Conservation (phyloP, 1,284 basidiomycete genomes). For the Cryptococcus sp. region DNA sequence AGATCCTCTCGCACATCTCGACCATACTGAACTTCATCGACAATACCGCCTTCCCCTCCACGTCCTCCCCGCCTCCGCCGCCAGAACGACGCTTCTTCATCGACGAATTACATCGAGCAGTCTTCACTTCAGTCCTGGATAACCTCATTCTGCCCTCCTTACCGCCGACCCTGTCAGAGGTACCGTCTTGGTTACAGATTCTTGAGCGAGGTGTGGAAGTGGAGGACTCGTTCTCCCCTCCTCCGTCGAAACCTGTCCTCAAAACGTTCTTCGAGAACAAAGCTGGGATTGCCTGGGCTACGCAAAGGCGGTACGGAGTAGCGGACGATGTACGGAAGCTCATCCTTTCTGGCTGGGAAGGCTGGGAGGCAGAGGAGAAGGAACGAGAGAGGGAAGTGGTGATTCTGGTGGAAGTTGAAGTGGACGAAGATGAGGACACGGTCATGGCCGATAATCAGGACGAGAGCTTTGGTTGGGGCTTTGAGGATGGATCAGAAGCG, state of each 20-base stretch:
- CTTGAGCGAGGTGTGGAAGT: constrained; percentile 62
- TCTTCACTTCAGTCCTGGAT: constrained; percentile 59
- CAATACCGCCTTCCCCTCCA: constrained; percentile 14
- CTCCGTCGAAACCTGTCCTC: constrained; percentile 11
- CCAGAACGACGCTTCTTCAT: constrained; percentile 23
- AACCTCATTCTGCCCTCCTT: constrained; percentile 67
- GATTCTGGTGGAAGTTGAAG: constrained; percentile 34
- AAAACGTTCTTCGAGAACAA: constrained; percentile 54
- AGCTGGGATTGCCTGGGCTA: constrained; percentile 53
- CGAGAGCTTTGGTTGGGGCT: constrained; percentile 16
- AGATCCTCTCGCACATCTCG: constrained; percentile 23
- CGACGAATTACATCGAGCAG: constrained; percentile 4
- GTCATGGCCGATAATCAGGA: constrained; percentile 1
- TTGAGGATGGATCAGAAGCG: constrained; percentile 6
- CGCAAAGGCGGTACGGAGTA: constrained; percentile 15
- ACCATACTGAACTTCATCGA: constrained; percentile 23
- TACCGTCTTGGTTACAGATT: constrained; percentile 66
- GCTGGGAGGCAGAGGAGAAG: constrained; percentile 21
- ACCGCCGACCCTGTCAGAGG: constrained; percentile 62
- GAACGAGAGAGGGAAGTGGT: constrained; percentile 17
- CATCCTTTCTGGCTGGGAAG: constrained; percentile 21
- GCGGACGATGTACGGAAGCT: constrained; percentile 21
- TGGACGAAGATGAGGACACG: constrained; percentile 15
- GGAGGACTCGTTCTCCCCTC: constrained; percentile 55
- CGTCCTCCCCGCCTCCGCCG: neutral